phyloP scores from a whole-genome alignment of 495 filamentous ascomycete species.

The Aspergillus avenaceus region DNA sequence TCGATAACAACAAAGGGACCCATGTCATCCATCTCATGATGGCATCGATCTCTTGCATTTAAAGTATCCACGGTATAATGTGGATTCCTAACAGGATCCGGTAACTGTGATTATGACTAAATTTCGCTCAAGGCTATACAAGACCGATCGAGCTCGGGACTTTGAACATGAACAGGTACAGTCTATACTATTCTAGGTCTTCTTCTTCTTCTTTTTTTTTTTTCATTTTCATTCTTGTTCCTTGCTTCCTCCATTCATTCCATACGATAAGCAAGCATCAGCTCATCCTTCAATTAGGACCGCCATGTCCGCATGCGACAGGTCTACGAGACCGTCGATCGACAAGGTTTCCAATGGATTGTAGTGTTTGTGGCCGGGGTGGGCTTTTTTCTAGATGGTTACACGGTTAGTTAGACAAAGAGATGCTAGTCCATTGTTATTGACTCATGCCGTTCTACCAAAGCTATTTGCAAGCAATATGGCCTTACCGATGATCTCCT shows the following conservation, averaged over 20 bases:
- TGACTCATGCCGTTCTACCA: neutral
- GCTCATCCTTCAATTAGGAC: slow-evolving; percentile 27
- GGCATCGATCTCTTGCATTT: neutral
- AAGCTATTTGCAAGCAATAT: slow-evolving; percentile 63
- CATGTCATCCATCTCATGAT: neutral
- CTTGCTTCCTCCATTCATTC: too few relatives aligned
- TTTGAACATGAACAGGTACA: slow-evolving; percentile 47
- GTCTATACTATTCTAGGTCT: neutral
- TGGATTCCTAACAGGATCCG: too few relatives aligned
- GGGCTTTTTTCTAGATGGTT: slow-evolving; percentile 67
- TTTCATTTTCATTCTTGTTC: too few relatives aligned
- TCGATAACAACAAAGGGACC: too few relatives aligned
- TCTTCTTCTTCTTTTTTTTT: neutral
- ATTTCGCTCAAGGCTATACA: slow-evolving; percentile 39
- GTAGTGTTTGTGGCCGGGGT: slow-evolving; percentile 58
- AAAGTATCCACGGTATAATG: too few relatives aligned
- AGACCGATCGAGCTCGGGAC: slow-evolving; percentile 46
- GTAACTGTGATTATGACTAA: slow-evolving; percentile 28
- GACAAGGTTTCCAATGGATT: slow-evolving; percentile 43
- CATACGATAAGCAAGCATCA: too few relatives aligned
- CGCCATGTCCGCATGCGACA: slow-evolving; percentile 46
- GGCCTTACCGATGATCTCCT: slow-evolving; percentile 56
- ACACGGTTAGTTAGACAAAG: slow-evolving; percentile 46
- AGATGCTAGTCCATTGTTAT: neutral
- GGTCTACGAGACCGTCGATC: slow-evolving; percentile 47